Evolutionary conservation across 495 filamentous ascomycete species (phyloP).

Genomic region (Neurospora tetraspora): DNA sequence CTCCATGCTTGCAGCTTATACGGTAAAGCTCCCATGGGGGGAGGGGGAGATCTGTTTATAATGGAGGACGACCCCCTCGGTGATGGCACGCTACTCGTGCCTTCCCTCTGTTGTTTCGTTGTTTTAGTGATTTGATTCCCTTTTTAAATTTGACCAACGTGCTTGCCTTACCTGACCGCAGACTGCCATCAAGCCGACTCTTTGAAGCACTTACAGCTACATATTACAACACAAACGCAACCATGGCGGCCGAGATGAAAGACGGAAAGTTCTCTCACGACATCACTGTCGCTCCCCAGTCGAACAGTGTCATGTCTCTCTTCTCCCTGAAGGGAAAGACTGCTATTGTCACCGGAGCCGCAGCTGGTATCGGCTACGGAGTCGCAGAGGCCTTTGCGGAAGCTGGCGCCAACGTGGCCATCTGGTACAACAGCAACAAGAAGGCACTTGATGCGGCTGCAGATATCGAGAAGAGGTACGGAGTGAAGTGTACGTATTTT

Average conservation of each 20-base stretch:
- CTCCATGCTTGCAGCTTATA: background rate
- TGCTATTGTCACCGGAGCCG: conserved; percentile 74
- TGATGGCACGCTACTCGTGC: background rate
- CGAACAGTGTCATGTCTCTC: conserved; percentile 58
- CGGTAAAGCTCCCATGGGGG: background rate
- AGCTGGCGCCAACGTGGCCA: conserved; percentile 76
- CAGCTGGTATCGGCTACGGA: conserved; percentile 69
- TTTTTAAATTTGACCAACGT: background rate
- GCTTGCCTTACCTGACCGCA: background rate
- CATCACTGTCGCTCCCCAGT: conserved; percentile 48
- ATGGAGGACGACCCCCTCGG: background rate
- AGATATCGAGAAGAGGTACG: conserved; percentile 62
- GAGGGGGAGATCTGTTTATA: background rate
- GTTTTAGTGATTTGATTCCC: background rate
- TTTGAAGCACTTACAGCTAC: background rate
- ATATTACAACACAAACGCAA: conserved; percentile 1
- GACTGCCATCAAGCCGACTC: background rate
- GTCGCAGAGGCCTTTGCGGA: conserved; percentile 70
- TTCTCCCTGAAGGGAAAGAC: conserved; percentile 79
- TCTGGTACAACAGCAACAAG: conserved; percentile 77
- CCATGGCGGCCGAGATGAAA: conserved; percentile 35
- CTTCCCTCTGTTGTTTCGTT: background rate
- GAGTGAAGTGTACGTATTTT: conserved; percentile 59
- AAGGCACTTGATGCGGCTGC: conserved; percentile 59
- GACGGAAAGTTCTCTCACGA: conserved; percentile 50